These are phyloP conservation scores for Xylaria digitata DNA, from an alignment of 2,329 filamentous ascomycete genomes.

Conservation along the genomic window DNA sequence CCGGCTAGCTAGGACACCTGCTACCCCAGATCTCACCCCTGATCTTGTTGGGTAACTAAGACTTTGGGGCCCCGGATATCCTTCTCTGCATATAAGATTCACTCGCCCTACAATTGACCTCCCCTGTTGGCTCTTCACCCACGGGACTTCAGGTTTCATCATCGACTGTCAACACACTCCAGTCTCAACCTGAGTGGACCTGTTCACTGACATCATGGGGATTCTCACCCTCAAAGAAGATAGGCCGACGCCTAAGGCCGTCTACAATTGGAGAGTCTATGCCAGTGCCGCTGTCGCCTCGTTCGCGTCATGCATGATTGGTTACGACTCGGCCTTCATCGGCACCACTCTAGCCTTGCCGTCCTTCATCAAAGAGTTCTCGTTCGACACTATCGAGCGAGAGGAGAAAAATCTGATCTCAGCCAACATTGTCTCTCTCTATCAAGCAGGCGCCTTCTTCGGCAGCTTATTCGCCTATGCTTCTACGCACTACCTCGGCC, in stretches of 20 bases:
- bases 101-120: not conserved
- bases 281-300: constrained; percentile 64
- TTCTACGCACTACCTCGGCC: constrained; percentile 74
- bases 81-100: constrained; percentile 21
- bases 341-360: constrained; percentile 78
- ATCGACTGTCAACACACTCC: not conserved
- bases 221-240: constrained; percentile 66
- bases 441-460: constrained; percentile 87
- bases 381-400: constrained; percentile 63
- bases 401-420: constrained; percentile 68
- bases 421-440: constrained; percentile 82
- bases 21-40: constrained; percentile 34
- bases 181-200: constrained; percentile 6
- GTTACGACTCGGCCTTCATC: constrained; percentile 80
- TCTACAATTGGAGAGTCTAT: constrained; percentile 72
- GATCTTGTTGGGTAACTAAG: constrained; percentile 3
- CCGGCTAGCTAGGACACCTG: not conserved
- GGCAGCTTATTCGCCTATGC: constrained; percentile 77
- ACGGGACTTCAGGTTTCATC: constrained; percentile 9
- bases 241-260: constrained; percentile 65
- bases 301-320: constrained; percentile 67
- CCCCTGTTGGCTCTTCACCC: constrained; percentile 5
- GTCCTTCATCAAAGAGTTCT: constrained; percentile 77
- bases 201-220: constrained; percentile 52
- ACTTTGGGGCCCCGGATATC: constrained; percentile 29